Evolutionary conservation across 768 basidiomycete species (phyloP).

Genomic region (Cystoderma amianthinum): DNA sequence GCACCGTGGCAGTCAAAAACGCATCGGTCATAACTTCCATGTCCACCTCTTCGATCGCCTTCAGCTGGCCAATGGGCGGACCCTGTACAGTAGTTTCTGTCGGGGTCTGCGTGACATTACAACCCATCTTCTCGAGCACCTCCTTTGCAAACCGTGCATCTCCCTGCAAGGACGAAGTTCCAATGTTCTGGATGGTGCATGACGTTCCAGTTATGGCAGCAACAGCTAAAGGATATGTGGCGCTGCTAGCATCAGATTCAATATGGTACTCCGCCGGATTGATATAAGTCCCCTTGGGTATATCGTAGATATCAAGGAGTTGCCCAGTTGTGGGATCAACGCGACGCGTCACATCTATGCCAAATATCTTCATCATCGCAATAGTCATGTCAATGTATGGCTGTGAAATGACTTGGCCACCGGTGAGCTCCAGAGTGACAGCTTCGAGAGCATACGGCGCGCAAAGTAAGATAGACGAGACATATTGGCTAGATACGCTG

Average conservation of each 20-base stretch:
- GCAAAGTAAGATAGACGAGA: constrained; percentile 93
- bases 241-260: constrained; percentile 92
- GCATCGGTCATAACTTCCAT: constrained; percentile 99
- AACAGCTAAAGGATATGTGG: constrained; percentile 94
- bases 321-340: constrained; percentile 52
- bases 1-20: constrained; percentile 89
- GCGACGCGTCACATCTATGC: constrained; percentile 67
- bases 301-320: constrained; percentile 74
- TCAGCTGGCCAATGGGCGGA: constrained; percentile 74
- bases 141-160: constrained; percentile 93
- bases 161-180: constrained; percentile 87
- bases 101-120: constrained; percentile 79
- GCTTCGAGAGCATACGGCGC: constrained; percentile 86
- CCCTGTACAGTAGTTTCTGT: constrained; percentile 90
- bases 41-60: constrained; percentile 81
- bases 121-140: constrained; percentile 94
- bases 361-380: constrained; percentile 95
- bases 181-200: constrained; percentile 92
- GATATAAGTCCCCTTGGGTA: constrained; percentile 71
- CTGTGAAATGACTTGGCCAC: constrained; percentile 95
- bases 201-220: constrained; percentile 97
- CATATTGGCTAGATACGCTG: constrained; percentile 95
- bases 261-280: constrained; percentile 83
- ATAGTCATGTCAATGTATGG: constrained; percentile 99
- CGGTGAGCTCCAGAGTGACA: constrained; percentile 85